Evolutionary conservation across 2,329 filamentous ascomycete genomes (phyloP).

Genomic region (Xylaria sp.): DNA sequence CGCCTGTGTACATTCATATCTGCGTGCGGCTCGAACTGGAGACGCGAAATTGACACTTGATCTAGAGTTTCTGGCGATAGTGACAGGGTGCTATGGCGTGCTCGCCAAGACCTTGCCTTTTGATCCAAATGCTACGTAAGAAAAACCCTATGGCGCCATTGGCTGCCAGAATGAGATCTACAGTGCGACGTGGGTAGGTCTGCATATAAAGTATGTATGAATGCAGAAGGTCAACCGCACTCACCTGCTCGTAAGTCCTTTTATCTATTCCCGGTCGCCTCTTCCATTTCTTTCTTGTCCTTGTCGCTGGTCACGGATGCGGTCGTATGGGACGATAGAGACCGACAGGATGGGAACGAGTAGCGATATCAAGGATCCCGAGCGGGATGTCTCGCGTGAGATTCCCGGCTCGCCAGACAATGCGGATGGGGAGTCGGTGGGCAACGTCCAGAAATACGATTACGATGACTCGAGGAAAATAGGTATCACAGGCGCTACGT

Average conservation of each 20-base stretch:
- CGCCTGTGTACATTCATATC: background rate
- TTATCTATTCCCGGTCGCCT: slow-evolving; percentile 3
- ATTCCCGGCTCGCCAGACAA: slow-evolving; percentile 12
- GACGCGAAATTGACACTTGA: background rate
- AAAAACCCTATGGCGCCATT: slow-evolving; percentile 32
- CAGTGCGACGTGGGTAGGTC: slow-evolving; percentile 9
- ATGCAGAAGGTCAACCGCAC: slow-evolving; percentile 17
- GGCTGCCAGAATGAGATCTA: slow-evolving; percentile 27
- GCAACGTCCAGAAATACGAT: slow-evolving; percentile 36
- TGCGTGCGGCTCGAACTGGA: slow-evolving; percentile 13
- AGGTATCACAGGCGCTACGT: slow-evolving; percentile 58
- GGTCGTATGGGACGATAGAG: slow-evolving; percentile 20
- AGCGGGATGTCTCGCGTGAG: slow-evolving; percentile 29
- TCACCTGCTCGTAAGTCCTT: background rate
- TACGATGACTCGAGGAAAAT: slow-evolving; percentile 51
- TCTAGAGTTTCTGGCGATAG: slow-evolving; percentile 14
- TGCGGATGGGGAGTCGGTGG: slow-evolving; percentile 32
- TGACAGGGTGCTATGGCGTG: slow-evolving; percentile 36
- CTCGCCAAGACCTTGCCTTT: slow-evolving; percentile 35
- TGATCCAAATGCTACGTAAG: slow-evolving; percentile 25
- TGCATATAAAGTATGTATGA: slow-evolving; percentile 21
- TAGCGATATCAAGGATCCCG: slow-evolving; percentile 29
- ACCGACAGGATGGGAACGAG: slow-evolving; percentile 21
- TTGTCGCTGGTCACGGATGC: slow-evolving; percentile 2
- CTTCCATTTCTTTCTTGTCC: slow-evolving; percentile 1